Evolutionary conservation across 768 basidiomycete species (phyloP), one percentile per base, ranked within the genome.

Genomic region (Termitomyces sp.): DNA sequence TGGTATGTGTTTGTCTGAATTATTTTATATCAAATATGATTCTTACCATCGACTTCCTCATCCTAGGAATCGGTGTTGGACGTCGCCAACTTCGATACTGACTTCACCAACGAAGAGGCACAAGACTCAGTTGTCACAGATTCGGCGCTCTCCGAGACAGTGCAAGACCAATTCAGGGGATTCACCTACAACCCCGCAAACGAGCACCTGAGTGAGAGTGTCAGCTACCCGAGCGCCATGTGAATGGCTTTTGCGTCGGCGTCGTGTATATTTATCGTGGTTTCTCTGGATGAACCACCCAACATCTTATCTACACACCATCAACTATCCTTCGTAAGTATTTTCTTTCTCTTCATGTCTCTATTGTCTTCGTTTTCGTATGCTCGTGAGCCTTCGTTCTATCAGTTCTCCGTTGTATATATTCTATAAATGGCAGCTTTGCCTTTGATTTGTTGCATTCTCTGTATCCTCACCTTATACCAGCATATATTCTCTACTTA

Each of bases 51-150:
- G 8, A 29, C 24, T 31, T 65, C 13, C 31, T 56, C 34, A 15
- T 12, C 56, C 50, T 44, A 88, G 87, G 94, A 95, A 77, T 90
- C 88, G 55, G 94, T 94, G 1, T 83, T 97, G 46, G 95, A 97
- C 69, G 94, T 95, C 22, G 92, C 88, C 57, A 94, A 98, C 78
- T 98, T 99, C 74, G 97, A 98, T 72, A 83, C 93, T 26, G 96
- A 98, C 72, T 99, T 99, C 69, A 98, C 95, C 29, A 91, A 88
- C 60, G 96, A 99, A 70, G 88, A 92, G 56, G 90, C 95, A 2
- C 86, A 92, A 65, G 96, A 99, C 72, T 95, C 93, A 1, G 94
- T 98, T 55, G 96, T 99, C 39, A 92, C 91, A 62, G 93, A 94
- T 66, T 94, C 92, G 4, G 87, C 84, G 28, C 76, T 99, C 37